A percentile compares a stretch with the other conserved stretches of the same genome.
These are phyloP conservation scores for Ustilago hordei DNA, from an alignment of 1,284 basidiomycete species.

Conservation along the genomic window DNA sequence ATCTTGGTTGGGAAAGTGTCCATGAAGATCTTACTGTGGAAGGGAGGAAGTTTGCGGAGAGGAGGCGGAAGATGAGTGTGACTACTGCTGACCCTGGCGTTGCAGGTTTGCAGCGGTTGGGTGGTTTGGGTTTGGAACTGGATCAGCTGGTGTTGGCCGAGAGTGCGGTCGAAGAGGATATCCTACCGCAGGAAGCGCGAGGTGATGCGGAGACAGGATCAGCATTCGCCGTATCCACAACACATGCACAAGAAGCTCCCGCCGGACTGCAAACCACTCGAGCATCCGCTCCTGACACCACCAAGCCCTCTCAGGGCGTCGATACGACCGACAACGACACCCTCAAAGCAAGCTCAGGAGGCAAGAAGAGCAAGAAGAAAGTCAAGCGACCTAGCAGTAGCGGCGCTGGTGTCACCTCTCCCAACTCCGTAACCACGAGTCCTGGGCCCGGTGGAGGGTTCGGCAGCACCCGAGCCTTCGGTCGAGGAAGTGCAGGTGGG, in stretches of 20 bases:
- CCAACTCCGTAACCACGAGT: background rate
- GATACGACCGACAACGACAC: background rate
- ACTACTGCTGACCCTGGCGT: slow-evolving; percentile 17
- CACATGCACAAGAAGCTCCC: slow-evolving; percentile 42
- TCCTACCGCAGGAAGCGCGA: background rate
- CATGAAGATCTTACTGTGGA: slow-evolving; percentile 54
- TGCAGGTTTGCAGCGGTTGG: slow-evolving; percentile 7
- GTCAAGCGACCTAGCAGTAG: slow-evolving; percentile 36
- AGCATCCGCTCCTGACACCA: slow-evolving; percentile 16
- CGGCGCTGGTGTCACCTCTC: slow-evolving; percentile 16
- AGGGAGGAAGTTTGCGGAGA: slow-evolving; percentile 50
- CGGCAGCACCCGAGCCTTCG: slow-evolving; percentile 14
- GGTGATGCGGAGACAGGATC: background rate
- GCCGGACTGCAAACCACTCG: slow-evolving; percentile 40
- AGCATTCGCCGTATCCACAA: slow-evolving; percentile 23
- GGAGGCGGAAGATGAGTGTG: slow-evolving; percentile 45
- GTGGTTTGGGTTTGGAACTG: slow-evolving; percentile 11
- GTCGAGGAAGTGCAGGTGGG: slow-evolving; percentile 18
- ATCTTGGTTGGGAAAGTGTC: slow-evolving; percentile 50
- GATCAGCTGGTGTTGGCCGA: slow-evolving; percentile 15
- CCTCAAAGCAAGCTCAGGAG: slow-evolving; percentile 2
- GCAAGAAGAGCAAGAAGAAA: slow-evolving; percentile 27
- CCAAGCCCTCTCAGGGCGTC: background rate
- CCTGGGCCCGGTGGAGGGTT: background rate
- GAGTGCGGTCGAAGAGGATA: background rate